These are phyloP conservation scores for Discostella stelligeroides DNA, from an alignment of 108 stramenopile species.

Conservation along the genomic window DNA sequence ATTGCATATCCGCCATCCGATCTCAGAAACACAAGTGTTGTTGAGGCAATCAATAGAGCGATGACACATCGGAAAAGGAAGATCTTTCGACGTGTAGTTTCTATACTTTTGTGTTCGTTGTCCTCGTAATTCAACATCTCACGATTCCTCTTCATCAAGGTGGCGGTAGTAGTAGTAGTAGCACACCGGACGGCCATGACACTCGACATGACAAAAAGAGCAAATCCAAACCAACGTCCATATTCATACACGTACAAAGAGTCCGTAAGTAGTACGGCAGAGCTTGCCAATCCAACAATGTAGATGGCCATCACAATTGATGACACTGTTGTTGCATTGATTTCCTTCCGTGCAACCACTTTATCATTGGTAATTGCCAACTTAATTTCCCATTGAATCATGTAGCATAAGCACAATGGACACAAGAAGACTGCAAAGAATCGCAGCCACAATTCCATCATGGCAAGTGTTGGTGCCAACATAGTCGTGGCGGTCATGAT, in stretches of 20 bases:
- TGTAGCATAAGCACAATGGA: slow-evolving; percentile 33
- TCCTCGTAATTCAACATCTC: background rate
- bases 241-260: slow-evolving; percentile 66
- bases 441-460: slow-evolving; percentile 82
- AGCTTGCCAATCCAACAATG: slow-evolving; percentile 54
- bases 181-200: slow-evolving; percentile 37
- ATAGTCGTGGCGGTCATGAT: slow-evolving; percentile 18
- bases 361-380: background rate
- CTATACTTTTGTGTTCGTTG: background rate
- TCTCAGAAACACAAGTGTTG: slow-evolving; percentile 31
- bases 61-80: slow-evolving; percentile 30
- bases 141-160: slow-evolving; percentile 6
- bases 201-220: slow-evolving; percentile 40
- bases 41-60: background rate
- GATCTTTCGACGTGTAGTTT: background rate
- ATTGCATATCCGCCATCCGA: slow-evolving; percentile 29
- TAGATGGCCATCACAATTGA: slow-evolving; percentile 4
- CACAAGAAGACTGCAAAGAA: slow-evolving; percentile 57
- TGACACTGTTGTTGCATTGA: slow-evolving; percentile 6
- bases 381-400: slow-evolving; percentile 19
- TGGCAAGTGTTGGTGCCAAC: slow-evolving; percentile 55
- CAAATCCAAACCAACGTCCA: slow-evolving; percentile 56
- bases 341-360: background rate
- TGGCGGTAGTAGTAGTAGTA: slow-evolving; percentile 2
- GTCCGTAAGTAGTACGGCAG: slow-evolving; percentile 74